phyloP scores from a whole-genome alignment of 495 filamentous ascomycete genomes.

The Penicillium lagena region DNA sequence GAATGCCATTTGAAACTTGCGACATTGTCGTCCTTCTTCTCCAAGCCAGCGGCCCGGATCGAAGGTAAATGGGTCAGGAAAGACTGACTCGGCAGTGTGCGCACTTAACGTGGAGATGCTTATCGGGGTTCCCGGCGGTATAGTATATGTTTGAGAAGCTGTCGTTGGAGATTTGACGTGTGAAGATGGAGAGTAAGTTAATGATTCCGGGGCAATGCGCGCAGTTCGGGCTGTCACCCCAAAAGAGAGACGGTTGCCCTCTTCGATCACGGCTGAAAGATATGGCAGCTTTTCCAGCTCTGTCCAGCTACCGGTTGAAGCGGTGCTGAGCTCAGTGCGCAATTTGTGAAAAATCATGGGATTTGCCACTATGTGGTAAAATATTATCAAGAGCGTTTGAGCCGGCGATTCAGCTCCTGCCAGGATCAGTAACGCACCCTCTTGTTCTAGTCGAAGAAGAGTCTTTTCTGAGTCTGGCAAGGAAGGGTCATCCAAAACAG shows the following conservation, averaged over 20 bases:
- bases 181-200: conserved; percentile 16
- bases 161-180: not conserved
- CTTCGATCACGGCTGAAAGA: conserved; percentile 35
- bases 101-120: conserved; percentile 19
- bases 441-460: conserved; percentile 30
- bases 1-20: conserved; percentile 17
- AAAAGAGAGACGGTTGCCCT: conserved; percentile 35
- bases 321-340: conserved; percentile 22
- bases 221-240: conserved; percentile 20
- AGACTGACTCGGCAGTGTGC: conserved; percentile 14
- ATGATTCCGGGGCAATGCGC: conserved; percentile 23
- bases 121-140: conserved; percentile 17
- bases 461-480: conserved; percentile 27
- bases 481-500: conserved; percentile 24
- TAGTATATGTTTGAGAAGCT: conserved; percentile 8
- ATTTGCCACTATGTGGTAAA: conserved; percentile 31
- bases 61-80: conserved; percentile 18
- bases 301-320: conserved; percentile 17
- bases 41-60: conserved; percentile 15
- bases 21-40: conserved; percentile 8
- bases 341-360: conserved; percentile 20
- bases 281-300: conserved; percentile 42
- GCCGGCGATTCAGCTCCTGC: conserved; percentile 30
- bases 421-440: conserved; percentile 27
- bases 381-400: conserved; percentile 17